Conservation (phyloP, 2,329 filamentous ascomycete genomes). For the Fusarium heterosporum region DNA sequence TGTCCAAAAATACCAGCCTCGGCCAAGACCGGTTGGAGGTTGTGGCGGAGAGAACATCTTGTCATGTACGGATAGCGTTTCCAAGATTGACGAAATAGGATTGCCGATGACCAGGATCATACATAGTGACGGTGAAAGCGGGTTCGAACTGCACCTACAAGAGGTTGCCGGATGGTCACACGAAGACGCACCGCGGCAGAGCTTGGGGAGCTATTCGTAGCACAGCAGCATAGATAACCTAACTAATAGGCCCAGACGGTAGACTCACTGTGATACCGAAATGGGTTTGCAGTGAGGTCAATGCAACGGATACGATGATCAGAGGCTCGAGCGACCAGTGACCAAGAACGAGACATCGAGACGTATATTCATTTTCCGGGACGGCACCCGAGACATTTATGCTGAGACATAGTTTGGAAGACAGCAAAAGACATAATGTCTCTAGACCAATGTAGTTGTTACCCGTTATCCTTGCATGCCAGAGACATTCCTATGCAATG, state of each 20-base stretch:
- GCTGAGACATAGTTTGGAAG: background rate
- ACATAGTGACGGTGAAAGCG: conserved; percentile 26
- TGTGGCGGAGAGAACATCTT: conserved; percentile 16
- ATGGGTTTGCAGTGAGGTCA: conserved; percentile 22
- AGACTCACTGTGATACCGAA: conserved; percentile 28
- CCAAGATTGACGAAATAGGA: conserved; percentile 29
- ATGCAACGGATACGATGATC: conserved; percentile 5
- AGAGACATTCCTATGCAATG: conserved; percentile 5
- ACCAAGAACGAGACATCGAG: background rate
- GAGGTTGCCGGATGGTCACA: conserved; percentile 42
- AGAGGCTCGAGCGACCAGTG: background rate
- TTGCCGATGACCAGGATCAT: conserved; percentile 39
- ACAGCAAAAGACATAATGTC: background rate
- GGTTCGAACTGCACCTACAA: conserved; percentile 31
- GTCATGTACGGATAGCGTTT: conserved; percentile 12
- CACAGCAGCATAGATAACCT: conserved; percentile 25
- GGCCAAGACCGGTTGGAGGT: conserved; percentile 28
- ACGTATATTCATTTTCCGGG: background rate
- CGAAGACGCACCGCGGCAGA: conserved; percentile 41
- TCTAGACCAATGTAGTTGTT: background rate
- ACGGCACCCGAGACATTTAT: conserved; percentile 3
- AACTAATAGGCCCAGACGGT: conserved; percentile 20
- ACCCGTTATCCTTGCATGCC: conserved; percentile 1
- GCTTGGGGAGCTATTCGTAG: conserved; percentile 31
- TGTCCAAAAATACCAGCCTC: conserved; percentile 29